Base-by-base conservation (phyloP, 371 early-diverging fungal species). In the Fennellomyces sp. region DNA sequence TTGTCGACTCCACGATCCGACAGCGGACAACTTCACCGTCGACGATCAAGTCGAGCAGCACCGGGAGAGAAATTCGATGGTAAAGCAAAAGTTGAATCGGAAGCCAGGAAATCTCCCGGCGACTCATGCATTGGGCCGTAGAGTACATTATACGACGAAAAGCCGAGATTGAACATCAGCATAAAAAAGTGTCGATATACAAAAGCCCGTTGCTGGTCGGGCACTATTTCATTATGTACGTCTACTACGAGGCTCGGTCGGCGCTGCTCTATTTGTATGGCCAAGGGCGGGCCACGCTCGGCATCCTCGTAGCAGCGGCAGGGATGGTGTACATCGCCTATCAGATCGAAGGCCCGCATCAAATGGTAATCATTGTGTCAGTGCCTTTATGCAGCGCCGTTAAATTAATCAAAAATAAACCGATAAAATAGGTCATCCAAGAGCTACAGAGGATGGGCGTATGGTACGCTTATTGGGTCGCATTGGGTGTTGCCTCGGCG, bases 401-500 rank as follows among this genome's bases (percentile, higher is more conserved):
- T n/a, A 45, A 45, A 15, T 15, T 5, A 7, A 45, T 23, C 12
- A 19, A 28, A 48, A 7, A 51, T 13, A 21, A 45, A 0, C 10
- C 23, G 8, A 45, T 21, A 21, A 6, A 8, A 45, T 23, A 60
- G 65, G 39, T 59, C n/a, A 47, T 64, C 12, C 59, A 52, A 19
- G 25, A 60, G 19, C n/a, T 52, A 4, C 52, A 52, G 26, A 52
- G 47, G n/a, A 51, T 35, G 3, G 31, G 52, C 7, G 54, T 80
- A n/a, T 95, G 93, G 94, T 92, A 92, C 69, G 87, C 84, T 17
- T 93, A 90, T 73, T 96, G 97, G 97, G 61, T 91, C 6, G 53
- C 89, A 13, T 73, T 96, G 27, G 97, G 97, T 7, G 72, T 96
- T 19, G 84, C 91, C 5, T 95, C 95, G 6, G 93, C 95, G 13